Percentiles rank a stretch among this genome's conserved stretches.
Conservation (phyloP, 192 early-diverging fungal species). For the Cetraspora pellucida region DNA sequence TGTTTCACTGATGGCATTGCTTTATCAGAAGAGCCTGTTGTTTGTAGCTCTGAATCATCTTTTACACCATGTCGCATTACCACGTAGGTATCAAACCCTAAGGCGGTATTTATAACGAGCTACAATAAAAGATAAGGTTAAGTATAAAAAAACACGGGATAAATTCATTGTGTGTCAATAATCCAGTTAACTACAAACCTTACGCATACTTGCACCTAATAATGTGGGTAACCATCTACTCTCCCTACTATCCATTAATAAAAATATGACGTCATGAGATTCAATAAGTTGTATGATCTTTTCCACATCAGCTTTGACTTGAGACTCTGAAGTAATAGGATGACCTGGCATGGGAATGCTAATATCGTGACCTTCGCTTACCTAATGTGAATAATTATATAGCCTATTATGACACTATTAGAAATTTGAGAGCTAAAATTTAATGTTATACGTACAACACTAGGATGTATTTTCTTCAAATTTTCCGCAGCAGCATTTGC, state of each 20-base stretch:
- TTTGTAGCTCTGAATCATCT: constrained; percentile 21
- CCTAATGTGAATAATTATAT: constrained; percentile 42
- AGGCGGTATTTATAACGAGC: constrained; percentile 90
- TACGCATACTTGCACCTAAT: constrained; percentile 70
- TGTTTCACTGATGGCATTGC: constrained; percentile 29
- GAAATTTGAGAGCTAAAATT: neutral
- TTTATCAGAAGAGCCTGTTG: constrained; percentile 6
- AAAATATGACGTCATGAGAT: constrained; percentile 82
- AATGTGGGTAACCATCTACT: constrained; percentile 95
- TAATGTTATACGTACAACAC: constrained; percentile 58
- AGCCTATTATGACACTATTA: constrained; percentile 1
- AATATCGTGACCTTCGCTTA: constrained; percentile 67
- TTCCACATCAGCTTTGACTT: constrained; percentile 49
- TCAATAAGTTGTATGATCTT: constrained; percentile 67
- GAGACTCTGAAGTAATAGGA: constrained; percentile 49
- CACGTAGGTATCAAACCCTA: constrained; percentile 94
- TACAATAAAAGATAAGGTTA: constrained; percentile 31
- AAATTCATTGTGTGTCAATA: neutral
- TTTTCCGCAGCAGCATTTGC: constrained; percentile 82
- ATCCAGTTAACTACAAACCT: constrained; percentile 32
- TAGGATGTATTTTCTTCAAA: constrained; percentile 78
- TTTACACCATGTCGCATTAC: constrained; percentile 93
- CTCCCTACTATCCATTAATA: constrained; percentile 95
- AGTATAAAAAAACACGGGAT: neutral
- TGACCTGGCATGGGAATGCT: constrained; percentile 99